Conservation (phyloP, 2,329 filamentous ascomycete genomes). For the Diaporthe vexans region DNA sequence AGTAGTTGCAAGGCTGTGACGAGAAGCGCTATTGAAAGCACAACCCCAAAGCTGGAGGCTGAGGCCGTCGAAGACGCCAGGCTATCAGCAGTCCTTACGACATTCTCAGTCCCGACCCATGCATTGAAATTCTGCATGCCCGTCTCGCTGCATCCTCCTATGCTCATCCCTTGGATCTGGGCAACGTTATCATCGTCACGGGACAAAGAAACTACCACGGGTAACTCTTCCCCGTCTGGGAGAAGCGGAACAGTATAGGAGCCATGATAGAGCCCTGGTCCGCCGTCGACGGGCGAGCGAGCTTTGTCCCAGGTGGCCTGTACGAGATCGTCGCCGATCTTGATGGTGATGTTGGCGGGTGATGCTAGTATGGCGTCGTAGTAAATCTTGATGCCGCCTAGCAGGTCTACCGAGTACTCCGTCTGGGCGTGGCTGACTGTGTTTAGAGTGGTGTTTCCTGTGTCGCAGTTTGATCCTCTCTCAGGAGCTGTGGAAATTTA, state of each 20-base stretch:
- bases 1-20: neutral
- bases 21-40: neutral
- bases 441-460: conserved; percentile 20
- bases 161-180: conserved; percentile 18
- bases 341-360: neutral
- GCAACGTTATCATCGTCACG: neutral
- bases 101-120: conserved; percentile 16
- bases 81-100: neutral
- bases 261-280: conserved; percentile 1
- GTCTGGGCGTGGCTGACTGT: conserved; percentile 1
- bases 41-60: neutral
- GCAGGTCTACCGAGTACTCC: neutral
- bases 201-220: neutral
- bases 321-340: neutral
- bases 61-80: neutral
- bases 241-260: neutral
- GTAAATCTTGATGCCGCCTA: conserved; percentile 24
- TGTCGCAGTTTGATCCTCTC: neutral
- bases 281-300: neutral
- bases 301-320: conserved; percentile 9
- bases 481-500: neutral
- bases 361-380: neutral
- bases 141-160: conserved; percentile 6
- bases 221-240: neutral
- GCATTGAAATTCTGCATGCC: conserved; percentile 23